Base-by-base conservation (phyloP, 2,329 filamentous ascomycete species). In the Nothomitra cinnamomea region DNA sequence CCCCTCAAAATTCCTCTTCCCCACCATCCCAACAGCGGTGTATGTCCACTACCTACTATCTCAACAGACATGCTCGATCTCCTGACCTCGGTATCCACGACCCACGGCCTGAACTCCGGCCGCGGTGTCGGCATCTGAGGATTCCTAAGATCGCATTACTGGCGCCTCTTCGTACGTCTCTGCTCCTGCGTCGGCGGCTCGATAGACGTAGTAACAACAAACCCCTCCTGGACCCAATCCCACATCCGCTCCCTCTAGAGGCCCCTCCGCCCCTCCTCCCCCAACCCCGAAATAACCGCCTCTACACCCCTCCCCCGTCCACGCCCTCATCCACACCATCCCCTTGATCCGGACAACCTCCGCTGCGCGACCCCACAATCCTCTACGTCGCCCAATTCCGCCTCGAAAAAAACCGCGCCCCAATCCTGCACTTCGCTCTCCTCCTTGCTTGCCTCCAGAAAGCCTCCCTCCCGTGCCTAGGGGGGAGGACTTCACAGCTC, bases 11-110 rank as follows among this genome's bases (percentile, higher is more conserved):
- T 77, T 85, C 57, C 73, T 96, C 22, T 96, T 96, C 64, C 83
- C 78, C 0, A 67, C 70, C 36, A 77, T 95, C 1, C 86, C 90
- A 0, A 95, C 88, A 0, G 88, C 79, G 47, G 89, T 92, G 52
- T 98, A 98, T 64, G 89, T 96, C 1, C 92, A 98, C 69, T 98
- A 96, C 65, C 92, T 1, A 96, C 90, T 54, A 98, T 98, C 53
- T 95, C 89, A 2, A 98, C 88, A 51, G 92, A 98, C 63, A 98
- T 98, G 92, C 78, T 98, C 2, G 76, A 80, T 90, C 86, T 19
- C 78, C 95, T 3, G 79, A 88, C 59, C 79, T 84, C 65, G 35
- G 76, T 72, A n/a, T n/a, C n/a, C n/a, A n/a, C n/a, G n/a, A 49
- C 84, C 65, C 54, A 82, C 78, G 67, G 90, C 2, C 73, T 94